Conservation (phyloP, 495 filamentous ascomycete species). For the Mytilinidion resinicola region DNA sequence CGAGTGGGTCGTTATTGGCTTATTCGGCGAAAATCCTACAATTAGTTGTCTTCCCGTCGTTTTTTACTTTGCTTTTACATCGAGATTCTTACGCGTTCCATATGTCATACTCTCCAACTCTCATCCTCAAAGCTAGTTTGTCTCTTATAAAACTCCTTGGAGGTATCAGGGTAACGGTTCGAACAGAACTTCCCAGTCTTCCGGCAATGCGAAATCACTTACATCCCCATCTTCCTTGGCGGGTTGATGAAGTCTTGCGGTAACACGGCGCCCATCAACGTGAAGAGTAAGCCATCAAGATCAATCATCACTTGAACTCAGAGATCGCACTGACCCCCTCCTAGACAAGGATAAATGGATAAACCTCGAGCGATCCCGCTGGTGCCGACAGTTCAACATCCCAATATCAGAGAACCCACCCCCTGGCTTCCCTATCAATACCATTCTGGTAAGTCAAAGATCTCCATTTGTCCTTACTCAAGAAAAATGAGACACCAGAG, state of each 20-base stretch:
- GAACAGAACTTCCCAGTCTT: slow-evolving; percentile 57
- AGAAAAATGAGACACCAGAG: slow-evolving; percentile 19
- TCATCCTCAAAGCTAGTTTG: background rate
- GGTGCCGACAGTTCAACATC: slow-evolving; percentile 52
- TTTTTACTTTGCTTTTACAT: background rate
- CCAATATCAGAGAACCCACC: slow-evolving; percentile 49
- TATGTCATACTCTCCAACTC: background rate
- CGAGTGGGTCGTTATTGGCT: background rate
- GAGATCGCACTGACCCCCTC: background rate
- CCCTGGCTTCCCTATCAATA: slow-evolving; percentile 54
- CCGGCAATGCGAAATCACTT: slow-evolving; percentile 51
- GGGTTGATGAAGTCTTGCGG: slow-evolving; percentile 61
- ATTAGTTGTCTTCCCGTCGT: background rate
- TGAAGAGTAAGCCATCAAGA: slow-evolving; percentile 52
- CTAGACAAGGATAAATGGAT: slow-evolving; percentile 66
- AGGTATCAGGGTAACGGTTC: background rate
- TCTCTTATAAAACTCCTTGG: background rate
- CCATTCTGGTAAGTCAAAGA: slow-evolving; percentile 37
- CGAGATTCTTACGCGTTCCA: background rate
- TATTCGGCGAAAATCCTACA: background rate
- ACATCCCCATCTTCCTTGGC: slow-evolving; percentile 63
- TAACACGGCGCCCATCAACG: slow-evolving; percentile 56
- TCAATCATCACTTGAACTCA: no score
- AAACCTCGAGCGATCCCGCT: slow-evolving; percentile 52
- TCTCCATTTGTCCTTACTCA: slow-evolving; percentile 40